Evolutionary conservation across 2,329 filamentous ascomycete species (phyloP), one percentile per base, ranked within the genome.

Genomic region (Fusarium austroafricanum): DNA sequence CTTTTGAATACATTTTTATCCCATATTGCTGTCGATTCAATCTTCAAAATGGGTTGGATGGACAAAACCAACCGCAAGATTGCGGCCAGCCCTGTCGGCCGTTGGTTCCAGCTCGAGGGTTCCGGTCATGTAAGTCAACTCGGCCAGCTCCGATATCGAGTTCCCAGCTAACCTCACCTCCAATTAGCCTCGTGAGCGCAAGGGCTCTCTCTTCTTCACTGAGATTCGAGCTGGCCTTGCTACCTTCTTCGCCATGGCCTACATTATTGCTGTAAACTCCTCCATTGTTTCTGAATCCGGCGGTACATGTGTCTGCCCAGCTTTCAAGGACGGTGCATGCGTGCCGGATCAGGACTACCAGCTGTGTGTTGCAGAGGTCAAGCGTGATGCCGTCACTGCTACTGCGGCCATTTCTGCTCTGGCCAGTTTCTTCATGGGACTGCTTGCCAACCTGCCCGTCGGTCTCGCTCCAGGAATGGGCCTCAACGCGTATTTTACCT

Each of bases 401-500:
- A 96, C 93, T 6, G 92, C 93, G 43, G 93, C 93, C 55, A 94
- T 96, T 68, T 86, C 92, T 15, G 91, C 92, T 26, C 80, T 97
- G 45, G 87, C 91, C 5, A 90, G 89, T n/a, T 94, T 96, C 78
- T 90, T 84, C 78, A 94, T 96, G 90, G 93, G 93, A 20, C 78
- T 95, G 2, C 88, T 94, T 67, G 90, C 93, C 65, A 96, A 96
- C 71, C 83, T 95, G 12, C 80, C 79, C 18, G 74, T 79, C 45
- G 79, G 77, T 51, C 73, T 81, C 23, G 80, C 80, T 47, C 81
- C 81, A 47, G 81, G 81, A 67, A 83, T 83, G 81, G 81, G 93
- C 26, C 79, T 96, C 55, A 97, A 97, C 75, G 93, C 93, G 18
- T 96, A 96, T 78, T 96, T 96, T 75, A 87, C 93, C 26, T 96